phyloP scores from a whole-genome alignment of 768 basidiomycete genomes.

The Cyathus striatus region DNA sequence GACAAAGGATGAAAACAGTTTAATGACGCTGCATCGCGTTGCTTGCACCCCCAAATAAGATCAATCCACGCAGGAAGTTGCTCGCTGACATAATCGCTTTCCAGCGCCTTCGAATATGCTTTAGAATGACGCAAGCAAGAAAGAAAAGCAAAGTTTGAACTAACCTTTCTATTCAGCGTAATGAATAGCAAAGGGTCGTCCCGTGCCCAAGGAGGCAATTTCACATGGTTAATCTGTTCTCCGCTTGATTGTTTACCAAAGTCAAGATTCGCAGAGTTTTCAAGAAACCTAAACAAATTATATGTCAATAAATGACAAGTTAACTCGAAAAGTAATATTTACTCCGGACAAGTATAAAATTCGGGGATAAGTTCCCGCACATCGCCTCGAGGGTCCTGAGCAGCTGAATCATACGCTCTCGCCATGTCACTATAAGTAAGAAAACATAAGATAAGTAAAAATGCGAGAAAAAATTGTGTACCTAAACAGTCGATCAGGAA shows the following conservation, averaged over 20 bases:
- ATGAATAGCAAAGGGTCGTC: conserved; percentile 82
- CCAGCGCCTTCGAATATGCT: conserved; percentile 56
- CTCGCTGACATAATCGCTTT: conserved; percentile 83
- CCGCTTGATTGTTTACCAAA: conserved; percentile 75
- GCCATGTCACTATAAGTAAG: conserved; percentile 53
- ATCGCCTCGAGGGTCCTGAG: conserved; percentile 82
- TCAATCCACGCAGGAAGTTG: conserved; percentile 89
- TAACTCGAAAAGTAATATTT: background rate
- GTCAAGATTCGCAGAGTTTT: conserved; percentile 75
- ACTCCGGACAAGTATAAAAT: conserved; percentile 84
- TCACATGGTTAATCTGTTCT: conserved; percentile 82
- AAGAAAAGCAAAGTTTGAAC: conserved; percentile 7
- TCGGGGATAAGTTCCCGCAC: conserved; percentile 92
- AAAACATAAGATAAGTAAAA: background rate
- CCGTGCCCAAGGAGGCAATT: conserved; percentile 87
- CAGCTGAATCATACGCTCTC: conserved; percentile 82
- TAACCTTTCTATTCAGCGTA: conserved; percentile 66
- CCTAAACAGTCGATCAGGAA: conserved; percentile 85
- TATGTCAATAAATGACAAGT: conserved; percentile 1
- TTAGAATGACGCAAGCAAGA: background rate
- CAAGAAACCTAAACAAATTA: conserved; percentile 56
- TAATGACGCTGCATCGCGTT: conserved; percentile 67
- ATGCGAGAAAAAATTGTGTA: conserved; percentile 13
- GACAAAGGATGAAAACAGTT: conserved; percentile 94
- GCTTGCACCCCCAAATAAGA: conserved; percentile 86